Conservation (phyloP, 1,284 basidiomycete genomes). For the Austroboletus rostrupii region DNA sequence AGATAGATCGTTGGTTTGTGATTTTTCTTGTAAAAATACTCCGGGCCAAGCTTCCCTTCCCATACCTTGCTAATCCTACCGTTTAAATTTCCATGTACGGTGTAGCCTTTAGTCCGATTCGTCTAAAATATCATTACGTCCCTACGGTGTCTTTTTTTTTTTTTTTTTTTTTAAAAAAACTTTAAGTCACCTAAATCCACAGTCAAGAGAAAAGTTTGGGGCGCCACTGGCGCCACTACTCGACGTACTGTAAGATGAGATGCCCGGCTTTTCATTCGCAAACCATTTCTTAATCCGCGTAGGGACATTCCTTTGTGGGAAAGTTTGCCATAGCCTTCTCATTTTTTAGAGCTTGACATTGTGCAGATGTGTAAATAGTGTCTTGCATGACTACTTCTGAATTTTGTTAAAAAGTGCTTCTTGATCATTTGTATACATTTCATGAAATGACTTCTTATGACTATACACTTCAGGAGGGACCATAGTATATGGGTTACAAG, state of each 20-base stretch:
- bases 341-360: conserved; percentile 1
- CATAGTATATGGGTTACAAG: too few relatives aligned
- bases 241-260: conserved; percentile 43
- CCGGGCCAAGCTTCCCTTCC: conserved; percentile 13
- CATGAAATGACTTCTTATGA: not conserved
- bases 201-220: conserved; percentile 38
- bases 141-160: conserved; percentile 24
- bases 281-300: conserved; percentile 25
- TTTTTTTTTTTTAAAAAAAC: too few relatives aligned
- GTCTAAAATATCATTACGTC: conserved; percentile 37
- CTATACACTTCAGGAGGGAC: too few relatives aligned
- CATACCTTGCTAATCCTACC: not conserved
- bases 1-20: too few relatives aligned
- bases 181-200: conserved; percentile 8
- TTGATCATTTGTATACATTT: conserved; percentile 28
- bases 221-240: conserved; percentile 36
- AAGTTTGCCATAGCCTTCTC: conserved; percentile 1
- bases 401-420: conserved; percentile 29
- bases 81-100: conserved; percentile 31
- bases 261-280: not conserved
- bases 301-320: conserved; percentile 42
- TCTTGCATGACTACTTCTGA: conserved; percentile 1
- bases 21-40: conserved; percentile 13
- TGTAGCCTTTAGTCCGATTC: conserved; percentile 37
- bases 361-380: conserved; percentile 27